Percentiles rank a stretch among this genome's conserved stretches.
phyloP scores from a whole-genome alignment of 768 basidiomycete species.

The Phlebiopsis gigantea region DNA sequence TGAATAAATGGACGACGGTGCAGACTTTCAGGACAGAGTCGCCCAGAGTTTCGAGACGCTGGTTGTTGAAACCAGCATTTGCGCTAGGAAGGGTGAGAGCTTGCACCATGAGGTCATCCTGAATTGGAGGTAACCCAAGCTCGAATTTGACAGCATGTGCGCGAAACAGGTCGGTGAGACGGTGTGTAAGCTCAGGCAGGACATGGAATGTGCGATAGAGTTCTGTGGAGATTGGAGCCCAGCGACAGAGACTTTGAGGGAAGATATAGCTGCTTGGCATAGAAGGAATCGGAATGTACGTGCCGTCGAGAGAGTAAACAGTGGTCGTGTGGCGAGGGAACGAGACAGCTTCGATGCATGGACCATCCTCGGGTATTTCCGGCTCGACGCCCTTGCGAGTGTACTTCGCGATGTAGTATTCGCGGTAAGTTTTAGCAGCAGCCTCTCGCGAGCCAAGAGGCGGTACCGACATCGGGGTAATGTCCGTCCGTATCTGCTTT shows the following conservation, averaged over 20 bases:
- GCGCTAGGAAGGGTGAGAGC: slow-evolving; percentile 73
- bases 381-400: slow-evolving; percentile 37
- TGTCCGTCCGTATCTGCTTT: slow-evolving; percentile 54
- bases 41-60: slow-evolving; percentile 83
- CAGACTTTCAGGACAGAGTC: slow-evolving; percentile 78
- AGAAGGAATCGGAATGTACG: slow-evolving; percentile 14
- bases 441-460: slow-evolving; percentile 44
- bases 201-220: slow-evolving; percentile 49
- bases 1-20: slow-evolving; percentile 71
- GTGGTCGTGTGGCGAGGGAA: slow-evolving; percentile 32
- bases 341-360: slow-evolving; percentile 52
- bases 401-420: slow-evolving; percentile 55
- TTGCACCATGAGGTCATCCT: slow-evolving; percentile 55
- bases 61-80: slow-evolving; percentile 65
- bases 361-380: slow-evolving; percentile 48
- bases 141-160: slow-evolving; percentile 43
- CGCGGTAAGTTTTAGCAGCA: slow-evolving; percentile 45
- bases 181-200: slow-evolving; percentile 63
- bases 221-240: slow-evolving; percentile 47
- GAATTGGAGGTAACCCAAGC: slow-evolving; percentile 58
- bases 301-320: slow-evolving; percentile 24
- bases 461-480: slow-evolving; percentile 60
- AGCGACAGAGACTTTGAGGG: slow-evolving; percentile 44
- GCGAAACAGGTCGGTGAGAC: slow-evolving; percentile 62
- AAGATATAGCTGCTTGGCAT: slow-evolving; percentile 24